phyloP scores from a whole-genome alignment of 2,329 filamentous ascomycete genomes.

The Aspergillus sp. region DNA sequence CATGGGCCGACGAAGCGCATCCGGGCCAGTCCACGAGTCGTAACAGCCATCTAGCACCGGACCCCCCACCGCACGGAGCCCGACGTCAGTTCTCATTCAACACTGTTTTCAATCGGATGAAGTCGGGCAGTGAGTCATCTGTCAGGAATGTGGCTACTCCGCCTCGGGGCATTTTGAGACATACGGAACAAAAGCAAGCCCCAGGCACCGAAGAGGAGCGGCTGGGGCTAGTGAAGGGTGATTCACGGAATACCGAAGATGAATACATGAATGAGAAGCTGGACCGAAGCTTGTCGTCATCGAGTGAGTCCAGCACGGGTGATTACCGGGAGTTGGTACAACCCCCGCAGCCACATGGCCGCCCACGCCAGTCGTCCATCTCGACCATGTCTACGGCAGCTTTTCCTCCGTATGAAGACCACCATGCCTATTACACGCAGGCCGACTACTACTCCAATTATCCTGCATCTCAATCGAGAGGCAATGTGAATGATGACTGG shows the following conservation, averaged over 20 bases:
- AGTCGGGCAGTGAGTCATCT: conserved; percentile 17
- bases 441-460: conserved; percentile 4
- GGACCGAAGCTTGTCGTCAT: conserved; percentile 16
- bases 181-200: conserved; percentile 29
- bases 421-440: conserved; percentile 15
- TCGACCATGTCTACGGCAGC: conserved; percentile 20
- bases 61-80: conserved; percentile 47
- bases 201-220: conserved; percentile 74
- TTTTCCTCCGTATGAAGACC: conserved; percentile 24
- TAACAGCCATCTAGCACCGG: conserved; percentile 15
- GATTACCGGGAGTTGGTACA: conserved; percentile 4
- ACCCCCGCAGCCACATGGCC: conserved; percentile 9
- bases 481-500: neutral
- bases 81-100: conserved; percentile 88
- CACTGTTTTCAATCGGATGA: conserved; percentile 65
- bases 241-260: conserved; percentile 38
- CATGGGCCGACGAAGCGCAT: conserved; percentile 28
- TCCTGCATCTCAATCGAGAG: conserved; percentile 9
- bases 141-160: conserved; percentile 15
- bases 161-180: conserved; percentile 36
- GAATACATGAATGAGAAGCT: conserved; percentile 24
- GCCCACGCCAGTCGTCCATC: conserved; percentile 16
- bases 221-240: conserved; percentile 75
- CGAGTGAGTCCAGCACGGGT: conserved; percentile 9
- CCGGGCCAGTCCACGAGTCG: conserved; percentile 11